Conservation (phyloP, 1,139 yeast species). For the Suhomyces panamericanus region DNA sequence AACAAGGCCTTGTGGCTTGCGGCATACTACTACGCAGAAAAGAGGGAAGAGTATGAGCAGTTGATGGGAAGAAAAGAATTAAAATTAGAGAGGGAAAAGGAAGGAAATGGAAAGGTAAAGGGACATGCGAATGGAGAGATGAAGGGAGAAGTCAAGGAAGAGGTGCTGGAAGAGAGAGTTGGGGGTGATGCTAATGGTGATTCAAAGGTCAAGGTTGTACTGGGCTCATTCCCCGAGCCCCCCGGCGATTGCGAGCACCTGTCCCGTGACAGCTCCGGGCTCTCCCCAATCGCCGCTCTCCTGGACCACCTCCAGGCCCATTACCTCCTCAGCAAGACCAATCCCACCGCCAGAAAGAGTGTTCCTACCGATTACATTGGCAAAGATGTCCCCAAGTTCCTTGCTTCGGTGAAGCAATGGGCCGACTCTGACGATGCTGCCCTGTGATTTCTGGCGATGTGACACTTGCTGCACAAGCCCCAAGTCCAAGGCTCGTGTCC, state of each 20-base stretch:
- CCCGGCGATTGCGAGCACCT: neutral
- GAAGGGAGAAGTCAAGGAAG: no score
- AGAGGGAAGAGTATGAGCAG: constrained; percentile 22
- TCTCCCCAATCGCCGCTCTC: constrained; percentile 8
- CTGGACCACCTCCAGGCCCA: constrained; percentile 20
- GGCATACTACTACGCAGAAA: constrained; percentile 43
- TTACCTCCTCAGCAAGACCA: constrained; percentile 20
- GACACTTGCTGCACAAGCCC: no score
- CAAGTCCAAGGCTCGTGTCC: no score
- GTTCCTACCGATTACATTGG: constrained; percentile 22
- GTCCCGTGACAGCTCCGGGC: neutral
- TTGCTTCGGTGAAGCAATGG: constrained; percentile 10
- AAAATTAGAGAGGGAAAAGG: neutral
- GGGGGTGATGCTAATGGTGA: no score
- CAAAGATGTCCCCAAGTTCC: constrained; percentile 17
- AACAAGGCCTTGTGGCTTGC: constrained; percentile 69
- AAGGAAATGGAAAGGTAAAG: no score
- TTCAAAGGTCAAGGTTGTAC: no score
- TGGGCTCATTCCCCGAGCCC: neutral
- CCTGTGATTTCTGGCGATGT: neutral
- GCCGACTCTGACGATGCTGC: neutral
- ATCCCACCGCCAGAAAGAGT: constrained; percentile 21
- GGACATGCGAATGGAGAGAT: no score
- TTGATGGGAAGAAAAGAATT: neutral
- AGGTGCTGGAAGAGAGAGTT: no score